phyloP scores from a whole-genome alignment of 1,139 yeast genomes.

The Yamadazyma trypodendri region DNA sequence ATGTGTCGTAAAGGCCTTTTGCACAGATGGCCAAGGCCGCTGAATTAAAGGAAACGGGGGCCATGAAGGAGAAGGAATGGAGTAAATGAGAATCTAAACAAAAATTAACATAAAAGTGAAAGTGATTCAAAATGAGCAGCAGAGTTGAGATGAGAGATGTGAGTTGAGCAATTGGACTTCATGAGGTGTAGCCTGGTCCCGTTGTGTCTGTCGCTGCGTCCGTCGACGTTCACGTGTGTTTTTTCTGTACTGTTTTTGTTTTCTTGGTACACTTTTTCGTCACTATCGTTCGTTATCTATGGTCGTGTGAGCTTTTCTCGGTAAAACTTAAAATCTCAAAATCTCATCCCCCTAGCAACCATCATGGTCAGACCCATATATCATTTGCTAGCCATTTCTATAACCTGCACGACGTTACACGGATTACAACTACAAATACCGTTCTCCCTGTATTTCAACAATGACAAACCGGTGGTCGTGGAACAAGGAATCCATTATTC shows the following conservation, averaged over 20 bases:
- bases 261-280: too few relatives aligned
- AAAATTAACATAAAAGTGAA: too few relatives aligned
- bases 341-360: background rate
- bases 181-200: too few relatives aligned
- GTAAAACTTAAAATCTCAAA: conserved; percentile 1
- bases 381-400: background rate
- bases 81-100: too few relatives aligned
- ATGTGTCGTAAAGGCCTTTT: conserved; percentile 11
- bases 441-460: background rate
- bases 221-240: too few relatives aligned
- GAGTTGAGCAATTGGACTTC: too few relatives aligned
- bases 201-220: too few relatives aligned
- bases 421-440: conserved; percentile 1
- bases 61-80: background rate
- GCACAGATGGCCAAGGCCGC: conserved; percentile 3
- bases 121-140: too few relatives aligned
- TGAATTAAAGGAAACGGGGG: background rate
- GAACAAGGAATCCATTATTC: conserved; percentile 18
- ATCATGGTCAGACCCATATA: background rate
- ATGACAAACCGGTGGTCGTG: background rate
- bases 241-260: background rate
- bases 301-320: background rate
- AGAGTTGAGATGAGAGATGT: too few relatives aligned
- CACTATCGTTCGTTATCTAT: too few relatives aligned
- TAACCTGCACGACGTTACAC: background rate